A percentile compares a stretch with the other conserved stretches of the same genome.
These are phyloP conservation scores for Volvox reticuliferus DNA, from an alignment of 139 green algal species.

Conservation along the genomic window DNA sequence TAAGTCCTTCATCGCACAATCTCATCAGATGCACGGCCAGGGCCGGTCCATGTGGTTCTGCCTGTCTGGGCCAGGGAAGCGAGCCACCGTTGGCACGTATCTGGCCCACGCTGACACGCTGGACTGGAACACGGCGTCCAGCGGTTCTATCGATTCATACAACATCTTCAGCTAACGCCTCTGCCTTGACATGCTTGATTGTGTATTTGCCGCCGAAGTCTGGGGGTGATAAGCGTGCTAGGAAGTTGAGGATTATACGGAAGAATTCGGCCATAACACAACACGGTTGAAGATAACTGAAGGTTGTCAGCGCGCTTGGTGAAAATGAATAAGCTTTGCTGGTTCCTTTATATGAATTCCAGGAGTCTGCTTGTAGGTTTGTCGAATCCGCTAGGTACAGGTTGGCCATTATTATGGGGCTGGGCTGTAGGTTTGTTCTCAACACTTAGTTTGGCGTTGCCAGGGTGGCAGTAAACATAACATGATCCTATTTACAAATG, in stretches of 20 bases:
- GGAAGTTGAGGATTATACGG: too few relatives aligned
- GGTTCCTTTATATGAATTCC: background rate
- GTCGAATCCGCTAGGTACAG: too few relatives aligned
- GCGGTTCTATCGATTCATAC: conserved; percentile 36
- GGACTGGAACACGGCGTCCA: conserved; percentile 23
- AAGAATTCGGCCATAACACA: background rate
- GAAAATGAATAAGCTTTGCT: background rate
- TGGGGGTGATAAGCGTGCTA: background rate
- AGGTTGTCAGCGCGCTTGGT: background rate
- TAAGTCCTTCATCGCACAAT: conserved; percentile 34
- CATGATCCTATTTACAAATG: too few relatives aligned
- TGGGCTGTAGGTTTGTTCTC: too few relatives aligned
- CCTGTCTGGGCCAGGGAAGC: conserved; percentile 21
- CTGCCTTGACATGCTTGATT: background rate
- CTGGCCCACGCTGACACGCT: conserved; percentile 27
- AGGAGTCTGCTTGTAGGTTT: too few relatives aligned
- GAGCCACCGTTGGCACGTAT: conserved; percentile 9
- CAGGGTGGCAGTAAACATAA: too few relatives aligned
- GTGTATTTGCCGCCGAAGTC: background rate
- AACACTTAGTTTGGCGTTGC: too few relatives aligned
- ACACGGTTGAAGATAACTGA: background rate
- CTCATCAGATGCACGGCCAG: conserved; percentile 46
- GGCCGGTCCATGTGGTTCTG: conserved; percentile 36
- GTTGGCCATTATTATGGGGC: too few relatives aligned
- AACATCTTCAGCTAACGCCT: conserved; percentile 36